Evolutionary conservation across 2,329 filamentous ascomycete species (phyloP).

Genomic region (Diaporthe batatas): DNA sequence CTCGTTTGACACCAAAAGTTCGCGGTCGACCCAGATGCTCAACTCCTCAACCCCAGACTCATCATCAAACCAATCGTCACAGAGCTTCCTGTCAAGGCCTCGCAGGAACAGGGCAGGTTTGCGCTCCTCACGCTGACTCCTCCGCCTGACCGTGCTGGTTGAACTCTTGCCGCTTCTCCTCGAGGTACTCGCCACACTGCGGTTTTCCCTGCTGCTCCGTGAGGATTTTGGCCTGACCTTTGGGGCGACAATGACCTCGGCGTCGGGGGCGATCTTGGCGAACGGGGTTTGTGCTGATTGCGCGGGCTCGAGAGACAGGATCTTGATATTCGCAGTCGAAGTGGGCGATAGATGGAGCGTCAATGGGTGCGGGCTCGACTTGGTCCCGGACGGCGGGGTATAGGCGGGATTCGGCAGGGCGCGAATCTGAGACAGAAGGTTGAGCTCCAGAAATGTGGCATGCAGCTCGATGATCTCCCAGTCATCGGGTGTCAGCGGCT

Average conservation of each 20-base stretch:
- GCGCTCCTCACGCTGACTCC: constrained; percentile 71
- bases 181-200: constrained; percentile 84
- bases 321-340: constrained; percentile 90
- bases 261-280: constrained; percentile 92
- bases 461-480: constrained; percentile 99
- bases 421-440: constrained; percentile 92
- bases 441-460: constrained; percentile 94
- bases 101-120: constrained; percentile 81
- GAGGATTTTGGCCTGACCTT: constrained; percentile 83
- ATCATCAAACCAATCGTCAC: constrained; percentile 84
- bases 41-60: constrained; percentile 70
- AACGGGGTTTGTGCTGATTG: constrained; percentile 79
- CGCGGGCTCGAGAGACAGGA: constrained; percentile 85
- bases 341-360: constrained; percentile 95
- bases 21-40: constrained; percentile 87
- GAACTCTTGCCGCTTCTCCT: constrained; percentile 82
- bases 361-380: constrained; percentile 78
- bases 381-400: constrained; percentile 62
- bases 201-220: constrained; percentile 77
- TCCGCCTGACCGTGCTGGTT: constrained; percentile 74
- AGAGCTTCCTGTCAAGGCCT: constrained; percentile 78
- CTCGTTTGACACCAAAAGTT: constrained; percentile 78
- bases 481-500: constrained; percentile 93
- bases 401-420: constrained; percentile 89
- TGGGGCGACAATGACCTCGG: constrained; percentile 96